Base-by-base conservation (phyloP, 2,329 filamentous ascomycete species). In the Phialophora tarda region DNA sequence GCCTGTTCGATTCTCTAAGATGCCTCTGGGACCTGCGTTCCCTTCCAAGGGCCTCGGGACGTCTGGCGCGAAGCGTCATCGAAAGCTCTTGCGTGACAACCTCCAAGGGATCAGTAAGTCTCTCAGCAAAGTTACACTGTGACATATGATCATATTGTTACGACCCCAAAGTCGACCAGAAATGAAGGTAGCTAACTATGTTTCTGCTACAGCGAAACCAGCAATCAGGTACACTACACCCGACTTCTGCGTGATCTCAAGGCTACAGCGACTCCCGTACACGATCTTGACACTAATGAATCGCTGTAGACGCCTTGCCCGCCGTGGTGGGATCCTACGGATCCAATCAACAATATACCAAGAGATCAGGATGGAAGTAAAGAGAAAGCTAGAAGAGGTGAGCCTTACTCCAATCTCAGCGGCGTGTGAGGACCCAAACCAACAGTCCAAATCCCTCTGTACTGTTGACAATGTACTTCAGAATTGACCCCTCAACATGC, bases 281-380 rank as follows among this genome's bases (percentile, higher is more conserved):
- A n/a, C 38, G 2, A 17, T 1, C 38, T n/a, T 44, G 14, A 44
- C 28, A 50, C 30, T 57, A 2, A 17, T 21, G 17, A 23, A 8
- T 23, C 48, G 26, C n/a, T 50, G 4, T 58, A 62, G 65, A 21
- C 63, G 65, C 34, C 77, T 79, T 1, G 77, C 77, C 2, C 77
- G 78, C 1, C 75, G 77, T 3, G 78, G 75, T 0, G 78, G 78
- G 0, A 70, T 79, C n/a, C n/a, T 0, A 54, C 70, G 77, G 0
- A 78, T 79, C 0, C 72, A 75, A 5, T 57, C 28, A 0, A 71
- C 69, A 0, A 74, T 78, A 1, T 79, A 79, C 24, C 61, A 74
- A 0, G 71, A 74, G 0, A 68, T 73, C 2, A 70, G 77, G 0
- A 3, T 60, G 0, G 74, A 73, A 0, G 6, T 78, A 0, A 67